A percentile compares a stretch with the other conserved stretches of the same genome.
Evolutionary conservation across 306 rosid species (phyloP).

Genomic region (Amphicarpaea edgeworthii): DNA sequence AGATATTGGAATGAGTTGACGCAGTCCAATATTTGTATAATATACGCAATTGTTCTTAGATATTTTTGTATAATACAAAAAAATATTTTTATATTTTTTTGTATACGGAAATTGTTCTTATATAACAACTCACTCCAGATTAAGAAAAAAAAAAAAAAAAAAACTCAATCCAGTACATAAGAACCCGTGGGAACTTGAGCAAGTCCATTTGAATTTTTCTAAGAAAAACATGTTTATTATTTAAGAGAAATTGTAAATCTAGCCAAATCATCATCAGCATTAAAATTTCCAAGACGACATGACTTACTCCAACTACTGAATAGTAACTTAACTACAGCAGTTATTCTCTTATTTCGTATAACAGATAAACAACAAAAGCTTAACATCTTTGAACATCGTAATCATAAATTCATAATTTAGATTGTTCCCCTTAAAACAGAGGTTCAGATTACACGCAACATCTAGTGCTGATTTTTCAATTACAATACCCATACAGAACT

Average conservation of each 20-base stretch:
- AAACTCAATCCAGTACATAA: no score
- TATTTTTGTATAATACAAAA: no score
- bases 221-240: no score
- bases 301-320: neutral
- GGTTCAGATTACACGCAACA: constrained; percentile 12
- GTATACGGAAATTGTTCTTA: no score
- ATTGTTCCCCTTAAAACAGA: neutral
- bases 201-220: no score
- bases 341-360: constrained; percentile 15
- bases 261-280: neutral
- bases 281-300: neutral
- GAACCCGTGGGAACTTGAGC: no score
- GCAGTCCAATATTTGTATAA: no score
- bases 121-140: no score
- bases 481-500: constrained; percentile 35
- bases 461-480: constrained; percentile 32
- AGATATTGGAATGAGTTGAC: no score
- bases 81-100: no score
- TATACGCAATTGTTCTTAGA: no score
- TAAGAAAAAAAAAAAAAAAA: no score
- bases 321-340: constrained; percentile 16
- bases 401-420: constrained; percentile 1
- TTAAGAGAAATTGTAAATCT: constrained; percentile 14
- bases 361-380: constrained; percentile 9
- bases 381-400: constrained; percentile 35